Evolutionary conservation across 495 filamentous ascomycete species (phyloP), one percentile per base, ranked within the genome.

Genomic region (Talaromyces adpressus): DNA sequence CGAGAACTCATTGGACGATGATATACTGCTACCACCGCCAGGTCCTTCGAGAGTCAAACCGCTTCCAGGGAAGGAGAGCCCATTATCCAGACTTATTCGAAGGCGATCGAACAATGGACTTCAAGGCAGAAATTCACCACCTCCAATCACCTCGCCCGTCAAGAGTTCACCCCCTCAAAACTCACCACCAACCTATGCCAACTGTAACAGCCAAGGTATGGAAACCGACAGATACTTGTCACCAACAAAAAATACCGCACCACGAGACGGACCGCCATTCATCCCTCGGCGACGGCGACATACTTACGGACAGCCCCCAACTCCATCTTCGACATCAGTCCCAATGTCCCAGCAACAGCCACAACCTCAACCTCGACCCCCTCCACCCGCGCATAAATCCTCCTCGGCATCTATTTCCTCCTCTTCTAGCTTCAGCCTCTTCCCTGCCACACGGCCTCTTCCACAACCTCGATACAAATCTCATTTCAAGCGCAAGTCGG

Each of bases 271-370:
- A 16, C 56, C 29, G 30, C 56, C 56, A 36, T 6, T 58, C 2
- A 36, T 58, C n/a, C 57, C 70, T 27, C 58, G 63, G 32, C 72
- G 72, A 56, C 73, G 77, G 56, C 67, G 77, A 62, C 77, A 80
- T 63, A 79, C 77, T 2, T 76, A 80, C 56, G 77, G 76, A 25
- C 73, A 73, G 22, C 64, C 68, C 1, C 75, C 77, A 11, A 73
- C 74, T 6, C 70, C 52, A 30, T 29, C 74, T 7, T 67, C 56
- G 25, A 36, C 56, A 22, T 18, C 56, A 36, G 12, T 14, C 9
- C n/a, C 56, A 32, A 32, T 36, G 12, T 22, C 52, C 29, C 52
- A 56, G 11, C 52, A 25, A 14, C 52, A 29, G 23, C 52, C 6
- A 58, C 56, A 58, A 8, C 29, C 30, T 58, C 56, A 58, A n/a